Evolutionary conservation across 257 asterid genomes (phyloP).

Genomic region (Solanum gracilifrons): DNA sequence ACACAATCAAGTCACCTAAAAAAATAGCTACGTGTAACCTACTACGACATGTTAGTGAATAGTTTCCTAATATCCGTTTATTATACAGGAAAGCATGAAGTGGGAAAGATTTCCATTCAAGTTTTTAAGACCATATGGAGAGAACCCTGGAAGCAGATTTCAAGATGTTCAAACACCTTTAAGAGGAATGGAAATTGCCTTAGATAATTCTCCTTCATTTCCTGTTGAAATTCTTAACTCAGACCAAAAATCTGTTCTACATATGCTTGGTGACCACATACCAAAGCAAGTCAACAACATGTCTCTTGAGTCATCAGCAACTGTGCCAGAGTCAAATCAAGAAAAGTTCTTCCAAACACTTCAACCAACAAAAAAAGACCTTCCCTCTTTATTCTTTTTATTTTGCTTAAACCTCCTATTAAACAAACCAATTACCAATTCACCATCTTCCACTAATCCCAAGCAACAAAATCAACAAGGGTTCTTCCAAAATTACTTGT

Average conservation of each 20-base stretch:
- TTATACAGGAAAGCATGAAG: constrained; percentile 53
- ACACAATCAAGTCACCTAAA: neutral
- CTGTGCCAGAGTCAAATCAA: constrained; percentile 30
- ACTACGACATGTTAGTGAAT: neutral
- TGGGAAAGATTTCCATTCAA: constrained; percentile 58
- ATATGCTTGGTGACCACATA: constrained; percentile 20
- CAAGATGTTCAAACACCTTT: constrained; percentile 46
- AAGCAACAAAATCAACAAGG: neutral
- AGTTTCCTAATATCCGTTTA: neutral
- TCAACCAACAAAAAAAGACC: constrained; percentile 18
- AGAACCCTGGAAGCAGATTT: constrained; percentile 37
- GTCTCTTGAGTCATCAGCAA: constrained; percentile 19
- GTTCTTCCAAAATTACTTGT: neutral
- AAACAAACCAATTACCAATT: constrained; percentile 4
- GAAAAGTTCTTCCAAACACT: constrained; percentile 42
- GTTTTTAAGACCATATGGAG: constrained; percentile 33
- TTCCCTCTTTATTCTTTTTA: constrained; percentile 56
- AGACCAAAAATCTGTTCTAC: constrained; percentile 23
- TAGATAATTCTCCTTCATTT: constrained; percentile 24
- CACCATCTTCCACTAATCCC: constrained; percentile 2
- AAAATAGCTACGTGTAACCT: neutral
- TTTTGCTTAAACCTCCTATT: constrained; percentile 59
- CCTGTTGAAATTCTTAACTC: constrained; percentile 18
- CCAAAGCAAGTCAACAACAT: constrained; percentile 30
- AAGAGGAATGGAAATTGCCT: constrained; percentile 66